Evolutionary conservation across 2,329 filamentous ascomycete genomes (phyloP).

Genomic region (Chrysosporium queenslandicum): DNA sequence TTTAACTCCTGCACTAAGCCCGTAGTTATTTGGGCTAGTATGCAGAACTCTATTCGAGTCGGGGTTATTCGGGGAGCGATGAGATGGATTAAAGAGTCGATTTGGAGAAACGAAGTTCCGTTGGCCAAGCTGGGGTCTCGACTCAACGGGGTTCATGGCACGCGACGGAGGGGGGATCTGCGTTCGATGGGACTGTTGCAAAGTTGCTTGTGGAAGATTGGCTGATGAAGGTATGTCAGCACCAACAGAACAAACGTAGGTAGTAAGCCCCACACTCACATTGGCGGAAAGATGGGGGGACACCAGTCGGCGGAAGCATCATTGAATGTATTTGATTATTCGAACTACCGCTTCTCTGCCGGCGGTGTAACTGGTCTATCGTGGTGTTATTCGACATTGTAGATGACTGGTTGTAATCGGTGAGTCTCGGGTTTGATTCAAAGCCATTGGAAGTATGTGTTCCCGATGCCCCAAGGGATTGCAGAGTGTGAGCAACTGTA

Average conservation of each 20-base stretch:
- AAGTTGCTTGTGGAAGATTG: constrained; percentile 12
- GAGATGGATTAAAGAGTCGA: constrained; percentile 8
- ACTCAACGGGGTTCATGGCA: background rate
- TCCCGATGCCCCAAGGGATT: constrained; percentile 24
- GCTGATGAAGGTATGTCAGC: constrained; percentile 11
- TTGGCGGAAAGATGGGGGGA: constrained; percentile 18
- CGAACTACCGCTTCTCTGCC: constrained; percentile 33
- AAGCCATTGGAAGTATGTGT: constrained; percentile 15
- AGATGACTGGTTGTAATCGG: constrained; percentile 19
- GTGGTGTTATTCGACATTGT: background rate
- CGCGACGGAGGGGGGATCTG: constrained; percentile 13
- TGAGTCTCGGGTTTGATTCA: constrained; percentile 17
- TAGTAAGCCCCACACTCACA: constrained; percentile 18
- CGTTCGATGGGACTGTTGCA: constrained; percentile 16
- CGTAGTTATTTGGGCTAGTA: constrained; percentile 11
- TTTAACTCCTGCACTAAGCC: constrained; percentile 17
- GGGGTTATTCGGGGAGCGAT: constrained; percentile 9
- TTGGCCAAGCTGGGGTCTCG: background rate
- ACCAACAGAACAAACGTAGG: background rate
- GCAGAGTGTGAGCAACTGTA: constrained; percentile 40
- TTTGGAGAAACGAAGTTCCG: constrained; percentile 9
- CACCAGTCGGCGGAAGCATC: constrained; percentile 27
- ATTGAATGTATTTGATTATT: constrained; percentile 20
- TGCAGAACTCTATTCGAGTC: constrained; percentile 3
- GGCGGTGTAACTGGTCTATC: constrained; percentile 17